Percentiles rank a stretch among this genome's conserved stretches.
These are phyloP conservation scores for Nannizzia gypsea DNA, from an alignment of 2,329 filamentous ascomycete genomes.

Conservation along the genomic window DNA sequence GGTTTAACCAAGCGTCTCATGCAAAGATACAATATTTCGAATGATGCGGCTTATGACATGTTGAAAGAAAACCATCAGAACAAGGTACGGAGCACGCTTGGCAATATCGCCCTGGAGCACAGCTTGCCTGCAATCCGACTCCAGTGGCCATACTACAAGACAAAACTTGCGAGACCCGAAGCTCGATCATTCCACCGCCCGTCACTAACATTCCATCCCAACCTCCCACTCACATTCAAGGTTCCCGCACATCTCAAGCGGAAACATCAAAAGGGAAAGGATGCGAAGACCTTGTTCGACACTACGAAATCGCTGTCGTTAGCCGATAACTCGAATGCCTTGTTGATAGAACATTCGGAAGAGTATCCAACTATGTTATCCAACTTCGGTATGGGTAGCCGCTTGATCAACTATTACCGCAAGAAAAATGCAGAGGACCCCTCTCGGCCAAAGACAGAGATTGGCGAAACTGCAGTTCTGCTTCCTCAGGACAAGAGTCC, in stretches of 20 bases:
- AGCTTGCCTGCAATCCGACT: constrained; percentile 82
- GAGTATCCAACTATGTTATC: constrained; percentile 84
- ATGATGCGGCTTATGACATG: constrained; percentile 89
- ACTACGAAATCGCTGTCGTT: constrained; percentile 72
- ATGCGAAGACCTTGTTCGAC: constrained; percentile 65
- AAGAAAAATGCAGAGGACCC: constrained; percentile 69
- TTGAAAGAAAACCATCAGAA: constrained; percentile 95
- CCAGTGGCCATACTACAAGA: constrained; percentile 92
- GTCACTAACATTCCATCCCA: constrained; percentile 58
- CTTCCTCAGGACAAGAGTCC: constrained; percentile 91
- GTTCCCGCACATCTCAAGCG: constrained; percentile 63
- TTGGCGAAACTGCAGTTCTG: constrained; percentile 80
- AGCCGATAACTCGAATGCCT: constrained; percentile 74
- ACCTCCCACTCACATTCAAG: constrained; percentile 59
- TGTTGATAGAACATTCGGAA: constrained; percentile 92
- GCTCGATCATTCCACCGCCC: constrained; percentile 77
- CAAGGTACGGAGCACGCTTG: constrained; percentile 85
- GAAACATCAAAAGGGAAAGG: constrained; percentile 70
- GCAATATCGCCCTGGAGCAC: constrained; percentile 87
- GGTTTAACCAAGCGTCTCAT: constrained; percentile 61
- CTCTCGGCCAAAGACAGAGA: constrained; percentile 62
- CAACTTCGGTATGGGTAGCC: constrained; percentile 94
- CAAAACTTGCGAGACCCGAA: constrained; percentile 60
- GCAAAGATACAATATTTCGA: constrained; percentile 86
- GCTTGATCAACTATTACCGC: constrained; percentile 92